Evolutionary conservation across 805 yeast genomes (phyloP).

Genomic region (Sugiyamaella americana): DNA sequence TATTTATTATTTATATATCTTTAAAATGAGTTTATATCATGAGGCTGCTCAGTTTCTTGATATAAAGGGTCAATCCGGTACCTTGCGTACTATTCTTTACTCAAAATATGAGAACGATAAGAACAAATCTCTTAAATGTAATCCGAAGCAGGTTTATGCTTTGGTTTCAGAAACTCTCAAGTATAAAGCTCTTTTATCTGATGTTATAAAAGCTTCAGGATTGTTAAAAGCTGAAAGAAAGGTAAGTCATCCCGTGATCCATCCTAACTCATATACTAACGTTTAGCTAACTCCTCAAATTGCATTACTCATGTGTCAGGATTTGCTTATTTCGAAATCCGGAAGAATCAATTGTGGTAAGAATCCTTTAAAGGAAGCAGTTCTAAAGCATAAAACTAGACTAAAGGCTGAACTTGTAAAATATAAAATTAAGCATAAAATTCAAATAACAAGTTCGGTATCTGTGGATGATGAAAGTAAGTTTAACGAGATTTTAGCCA

Average conservation of each 20-base stretch:
- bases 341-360: conserved; percentile 88
- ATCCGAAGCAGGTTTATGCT: conserved; percentile 85
- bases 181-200: conserved; percentile 57
- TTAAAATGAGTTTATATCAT: conserved; percentile 29
- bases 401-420: conserved; percentile 76
- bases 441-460: conserved; percentile 39
- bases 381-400: conserved; percentile 72
- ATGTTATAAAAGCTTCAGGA: conserved; percentile 60
- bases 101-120: conserved; percentile 31
- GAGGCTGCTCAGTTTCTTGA: conserved; percentile 41
- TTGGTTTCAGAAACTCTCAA: conserved; percentile 70
- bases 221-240: conserved; percentile 47
- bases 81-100: conserved; percentile 49
- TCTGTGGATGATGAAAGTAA: conserved; percentile 34
- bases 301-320: conserved; percentile 69
- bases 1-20: no score
- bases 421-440: conserved; percentile 66
- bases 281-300: conserved; percentile 34
- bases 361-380: conserved; percentile 75
- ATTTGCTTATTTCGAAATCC: conserved; percentile 62
- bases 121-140: conserved; percentile 40
- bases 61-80: conserved; percentile 42
- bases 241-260: conserved; percentile 36
- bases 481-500: conserved; percentile 10
- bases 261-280: no score